phyloP scores from a whole-genome alignment of 805 yeast species.

The Kuraishia cidri region DNA sequence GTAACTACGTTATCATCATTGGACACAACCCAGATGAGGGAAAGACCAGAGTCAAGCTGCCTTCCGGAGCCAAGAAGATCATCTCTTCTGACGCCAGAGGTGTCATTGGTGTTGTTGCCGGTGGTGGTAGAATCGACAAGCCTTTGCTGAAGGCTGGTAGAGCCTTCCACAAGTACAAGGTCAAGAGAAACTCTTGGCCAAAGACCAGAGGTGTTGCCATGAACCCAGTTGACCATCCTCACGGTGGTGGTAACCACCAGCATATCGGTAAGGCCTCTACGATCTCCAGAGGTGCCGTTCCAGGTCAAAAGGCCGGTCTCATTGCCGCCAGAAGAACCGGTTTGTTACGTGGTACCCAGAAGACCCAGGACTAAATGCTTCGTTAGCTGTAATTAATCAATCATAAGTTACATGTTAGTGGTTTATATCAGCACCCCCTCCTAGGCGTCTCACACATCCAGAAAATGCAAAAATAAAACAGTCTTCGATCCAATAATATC shows the following conservation, averaged over 20 bases:
- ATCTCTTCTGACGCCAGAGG: constrained; percentile 96
- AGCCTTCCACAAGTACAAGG: constrained; percentile 99
- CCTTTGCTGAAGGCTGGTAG: constrained; percentile 99
- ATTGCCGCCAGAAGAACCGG: constrained; percentile 99
- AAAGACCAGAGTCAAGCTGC: constrained; percentile 98
- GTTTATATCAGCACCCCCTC: too few relatives aligned
- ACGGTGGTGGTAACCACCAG: constrained; percentile 99
- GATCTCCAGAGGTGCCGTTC: constrained; percentile 97
- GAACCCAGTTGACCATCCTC: constrained; percentile 99
- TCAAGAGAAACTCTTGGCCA: constrained; percentile 99
- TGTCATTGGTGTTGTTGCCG: constrained; percentile 99
- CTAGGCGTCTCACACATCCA: too few relatives aligned
- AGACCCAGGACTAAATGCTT: constrained; percentile 18
- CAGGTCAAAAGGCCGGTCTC: constrained; percentile 99
- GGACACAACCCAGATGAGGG: constrained; percentile 99
- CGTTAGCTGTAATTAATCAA: constrained; percentile 2
- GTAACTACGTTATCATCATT: constrained; percentile 97
- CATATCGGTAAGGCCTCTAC: constrained; percentile 99
- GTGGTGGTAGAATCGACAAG: constrained; percentile 99
- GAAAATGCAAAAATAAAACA: too few relatives aligned
- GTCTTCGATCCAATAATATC: too few relatives aligned
- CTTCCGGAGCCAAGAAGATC: constrained; percentile 98
- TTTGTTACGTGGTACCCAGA: constrained; percentile 99
- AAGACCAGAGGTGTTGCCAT: constrained; percentile 99
- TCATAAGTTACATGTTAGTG: too few relatives aligned